Conservation (phyloP, 768 basidiomycete genomes). For the Cystobasidium onofrii region DNA sequence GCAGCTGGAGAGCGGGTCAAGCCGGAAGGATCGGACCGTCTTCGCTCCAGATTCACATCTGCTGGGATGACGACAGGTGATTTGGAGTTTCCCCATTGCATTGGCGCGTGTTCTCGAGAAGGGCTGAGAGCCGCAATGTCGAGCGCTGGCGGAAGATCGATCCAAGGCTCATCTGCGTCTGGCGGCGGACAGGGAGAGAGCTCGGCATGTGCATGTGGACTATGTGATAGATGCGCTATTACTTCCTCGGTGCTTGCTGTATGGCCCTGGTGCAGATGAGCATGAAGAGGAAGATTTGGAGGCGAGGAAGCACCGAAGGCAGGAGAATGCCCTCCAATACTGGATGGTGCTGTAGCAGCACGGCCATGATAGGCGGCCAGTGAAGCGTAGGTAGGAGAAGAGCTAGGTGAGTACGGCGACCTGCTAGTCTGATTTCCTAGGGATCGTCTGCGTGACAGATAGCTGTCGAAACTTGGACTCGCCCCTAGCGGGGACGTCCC, state of each 20-base stretch:
- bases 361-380: neutral
- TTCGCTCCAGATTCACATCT: neutral
- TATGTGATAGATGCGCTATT: neutral
- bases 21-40: neutral
- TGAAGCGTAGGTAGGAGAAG: neutral
- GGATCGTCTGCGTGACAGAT: neutral
- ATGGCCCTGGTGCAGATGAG: neutral
- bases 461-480: neutral
- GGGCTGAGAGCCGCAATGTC: neutral
- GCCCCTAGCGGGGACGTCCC: neutral
- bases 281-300: neutral
- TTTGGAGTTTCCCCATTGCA: neutral
- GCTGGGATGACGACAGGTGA: neutral
- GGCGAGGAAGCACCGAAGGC: slow-evolving; percentile 1
- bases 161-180: slow-evolving; percentile 19
- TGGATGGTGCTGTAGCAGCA: neutral
- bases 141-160: slow-evolving; percentile 1
- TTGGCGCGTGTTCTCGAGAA: neutral
- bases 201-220: neutral
- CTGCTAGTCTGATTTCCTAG: neutral
- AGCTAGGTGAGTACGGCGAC: neutral
- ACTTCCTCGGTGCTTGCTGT: neutral
- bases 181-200: neutral
- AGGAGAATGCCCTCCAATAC: neutral
- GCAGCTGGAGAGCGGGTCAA: neutral